phyloP scores from a whole-genome alignment of 1,284 basidiomycete species.

The Lentinus polychrous region DNA sequence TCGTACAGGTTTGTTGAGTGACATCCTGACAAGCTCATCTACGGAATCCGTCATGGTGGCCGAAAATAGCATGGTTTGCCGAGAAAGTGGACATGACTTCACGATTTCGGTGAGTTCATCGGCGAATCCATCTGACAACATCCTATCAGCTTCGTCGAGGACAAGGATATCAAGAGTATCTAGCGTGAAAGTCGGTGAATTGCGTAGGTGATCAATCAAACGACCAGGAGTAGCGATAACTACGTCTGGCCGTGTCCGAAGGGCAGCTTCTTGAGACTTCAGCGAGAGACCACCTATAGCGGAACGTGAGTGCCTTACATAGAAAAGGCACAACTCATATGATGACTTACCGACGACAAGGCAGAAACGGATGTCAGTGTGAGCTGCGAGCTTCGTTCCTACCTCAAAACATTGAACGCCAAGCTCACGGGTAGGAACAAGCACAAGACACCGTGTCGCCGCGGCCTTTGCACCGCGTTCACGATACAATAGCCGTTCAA shows the following conservation, averaged over 20 bases:
- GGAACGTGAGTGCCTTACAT: neutral
- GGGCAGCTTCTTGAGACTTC: conserved; percentile 81
- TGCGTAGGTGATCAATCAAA: conserved; percentile 94
- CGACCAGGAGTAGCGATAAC: conserved; percentile 95
- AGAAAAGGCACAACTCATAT: neutral
- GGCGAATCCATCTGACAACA: conserved; percentile 97
- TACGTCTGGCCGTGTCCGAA: conserved; percentile 86
- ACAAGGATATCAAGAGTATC: conserved; percentile 92
- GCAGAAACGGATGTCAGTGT: conserved; percentile 86
- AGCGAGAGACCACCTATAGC: conserved; percentile 79
- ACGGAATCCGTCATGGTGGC: conserved; percentile 98
- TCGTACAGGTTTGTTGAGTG: conserved; percentile 85
- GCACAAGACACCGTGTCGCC: conserved; percentile 89
- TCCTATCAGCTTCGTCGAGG: conserved; percentile 95
- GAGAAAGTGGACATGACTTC: conserved; percentile 77
- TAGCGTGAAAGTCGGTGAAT: conserved; percentile 90
- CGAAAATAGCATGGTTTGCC: conserved; percentile 98
- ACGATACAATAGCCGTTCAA: conserved; percentile 87
- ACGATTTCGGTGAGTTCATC: conserved; percentile 95
- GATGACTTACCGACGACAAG: conserved; percentile 74
- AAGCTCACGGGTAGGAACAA: conserved; percentile 91
- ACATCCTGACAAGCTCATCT: conserved; percentile 89
- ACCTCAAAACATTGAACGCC: conserved; percentile 95
- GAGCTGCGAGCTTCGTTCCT: conserved; percentile 76
- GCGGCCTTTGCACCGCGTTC: conserved; percentile 81